Base-by-base conservation (phyloP, 2,329 filamentous ascomycete species). In the Blastomyces percursus region DNA sequence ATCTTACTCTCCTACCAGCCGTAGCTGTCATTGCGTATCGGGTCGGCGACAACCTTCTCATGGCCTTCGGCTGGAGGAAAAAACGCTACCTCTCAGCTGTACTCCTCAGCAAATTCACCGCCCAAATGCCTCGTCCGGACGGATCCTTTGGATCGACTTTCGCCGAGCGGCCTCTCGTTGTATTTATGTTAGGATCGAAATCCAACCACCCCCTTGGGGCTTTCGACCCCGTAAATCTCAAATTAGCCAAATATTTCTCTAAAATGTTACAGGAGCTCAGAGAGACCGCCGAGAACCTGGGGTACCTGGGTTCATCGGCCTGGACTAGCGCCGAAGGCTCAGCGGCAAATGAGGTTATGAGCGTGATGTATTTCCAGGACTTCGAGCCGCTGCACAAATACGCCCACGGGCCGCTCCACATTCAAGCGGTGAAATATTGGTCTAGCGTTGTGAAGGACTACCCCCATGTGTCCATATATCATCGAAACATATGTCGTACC, bases 401-500 rank as follows among this genome's bases (percentile, higher is more conserved):
- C 27, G 40, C 57, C 24, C 57, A 59, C 24, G 57, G 57, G 30
- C 57, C 57, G 14, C 2, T 32, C 3, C 57, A 59, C 57, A 59
- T 59, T 24, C 24, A 30, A 21, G 27, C 1, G 7, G 57, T 59
- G 14, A 46, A 32, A 24, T 46, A 35, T 19, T 59, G 57, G 57
- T n/a, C 27, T 4, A n/a, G 16, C 7, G 9, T 48, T 8, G 57
- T 59, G 16, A 48, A 46, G 21, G 24, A 32, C 35, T 32, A 19
- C 12, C 57, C 57, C 7, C 57, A 59, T 48, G 27, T 59, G 2
- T 42, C 24, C 30, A 59, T 59, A 27, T 59, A 14, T 42, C 57
- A 59, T n/a, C 8, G 57, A 59, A 42, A 59, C 57, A 21, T 59
- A 59, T 19, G 24, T 46, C 16, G 57, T 59, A 16, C 57, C 57